These are phyloP conservation scores for Cyclocybe aegerita DNA, from an alignment of 768 basidiomycete species.

Conservation along the genomic window DNA sequence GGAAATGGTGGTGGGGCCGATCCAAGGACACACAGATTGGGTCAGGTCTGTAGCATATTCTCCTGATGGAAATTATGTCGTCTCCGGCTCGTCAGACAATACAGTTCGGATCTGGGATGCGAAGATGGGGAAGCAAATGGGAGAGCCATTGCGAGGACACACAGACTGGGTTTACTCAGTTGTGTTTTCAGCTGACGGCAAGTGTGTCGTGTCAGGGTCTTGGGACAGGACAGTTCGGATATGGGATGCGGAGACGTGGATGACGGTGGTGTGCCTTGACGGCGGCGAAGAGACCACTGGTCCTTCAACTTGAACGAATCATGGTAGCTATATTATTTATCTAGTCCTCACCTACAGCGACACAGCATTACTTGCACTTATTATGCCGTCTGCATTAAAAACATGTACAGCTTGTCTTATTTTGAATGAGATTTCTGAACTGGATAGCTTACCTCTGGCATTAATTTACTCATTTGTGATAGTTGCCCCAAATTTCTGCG, in stretches of 20 bases:
- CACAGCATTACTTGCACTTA: too few species aligned
- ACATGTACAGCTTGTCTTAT: too few species aligned
- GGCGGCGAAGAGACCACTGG: too few species aligned
- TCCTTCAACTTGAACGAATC: too few species aligned
- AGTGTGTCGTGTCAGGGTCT: background rate
- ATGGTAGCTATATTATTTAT: too few species aligned
- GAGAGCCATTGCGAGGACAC: slow-evolving; percentile 3
- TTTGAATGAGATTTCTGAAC: too few species aligned
- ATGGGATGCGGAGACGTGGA: background rate
- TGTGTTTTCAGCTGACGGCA: background rate
- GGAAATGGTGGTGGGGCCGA: background rate
- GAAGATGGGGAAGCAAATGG: background rate
- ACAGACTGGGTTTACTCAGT: slow-evolving; percentile 1
- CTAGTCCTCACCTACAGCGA: too few species aligned
- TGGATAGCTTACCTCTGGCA: too few species aligned
- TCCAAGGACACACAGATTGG: background rate
- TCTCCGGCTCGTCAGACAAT: slow-evolving; percentile 2
- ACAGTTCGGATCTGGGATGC: slow-evolving; percentile 12
- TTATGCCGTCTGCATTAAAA: too few species aligned
- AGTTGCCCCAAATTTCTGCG: too few species aligned
- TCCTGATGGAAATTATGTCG: slow-evolving; percentile 5
- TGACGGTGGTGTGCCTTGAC: background rate
- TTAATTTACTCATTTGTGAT: too few species aligned
- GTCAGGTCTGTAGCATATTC: slow-evolving; percentile 1
- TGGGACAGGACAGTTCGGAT: background rate